Percentiles rank a stretch among this genome's conserved stretches.
Evolutionary conservation across 2,329 filamentous ascomycete species (phyloP).

Genomic region (Tolypocladium guangdongense): DNA sequence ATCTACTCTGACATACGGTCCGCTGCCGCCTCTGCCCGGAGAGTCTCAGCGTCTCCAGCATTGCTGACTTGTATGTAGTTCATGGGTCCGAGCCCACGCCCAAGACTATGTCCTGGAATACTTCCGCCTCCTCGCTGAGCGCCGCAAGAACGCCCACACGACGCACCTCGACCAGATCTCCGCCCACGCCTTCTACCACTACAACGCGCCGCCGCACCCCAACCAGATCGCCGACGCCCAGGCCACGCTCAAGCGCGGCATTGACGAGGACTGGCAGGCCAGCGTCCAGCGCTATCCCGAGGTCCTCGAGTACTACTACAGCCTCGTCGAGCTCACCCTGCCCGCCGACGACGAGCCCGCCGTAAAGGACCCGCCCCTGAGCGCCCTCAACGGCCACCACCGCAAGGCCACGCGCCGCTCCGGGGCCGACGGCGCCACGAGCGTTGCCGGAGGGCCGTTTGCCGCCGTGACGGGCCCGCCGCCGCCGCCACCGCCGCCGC

Average conservation of each 20-base stretch:
- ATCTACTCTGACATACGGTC: slow-evolving; percentile 56
- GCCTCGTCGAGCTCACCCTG: slow-evolving; percentile 54
- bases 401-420: slow-evolving; percentile 35
- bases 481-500: background rate
- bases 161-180: slow-evolving; percentile 45
- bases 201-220: slow-evolving; percentile 45
- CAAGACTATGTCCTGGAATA: slow-evolving; percentile 59
- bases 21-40: slow-evolving; percentile 9
- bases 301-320: slow-evolving; percentile 72
- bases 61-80: slow-evolving; percentile 24
- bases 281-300: slow-evolving; percentile 69
- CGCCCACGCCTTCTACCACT: slow-evolving; percentile 45
- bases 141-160: slow-evolving; percentile 46
- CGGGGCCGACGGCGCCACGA: slow-evolving; percentile 24
- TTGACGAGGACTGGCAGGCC: slow-evolving; percentile 69
- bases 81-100: slow-evolving; percentile 54
- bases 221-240: slow-evolving; percentile 55
- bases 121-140: slow-evolving; percentile 49
- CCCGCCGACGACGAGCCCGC: slow-evolving; percentile 50
- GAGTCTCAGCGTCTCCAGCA: slow-evolving; percentile 3
- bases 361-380: slow-evolving; percentile 50
- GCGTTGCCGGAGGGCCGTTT: slow-evolving; percentile 6
- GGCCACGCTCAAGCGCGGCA: slow-evolving; percentile 56
- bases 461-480: slow-evolving; percentile 2
- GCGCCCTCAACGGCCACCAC: slow-evolving; percentile 33